Evolutionary conservation across 345 rosid species (phyloP), one percentile per base, ranked within the genome.

Genomic region (Ceriops zippeliana): DNA sequence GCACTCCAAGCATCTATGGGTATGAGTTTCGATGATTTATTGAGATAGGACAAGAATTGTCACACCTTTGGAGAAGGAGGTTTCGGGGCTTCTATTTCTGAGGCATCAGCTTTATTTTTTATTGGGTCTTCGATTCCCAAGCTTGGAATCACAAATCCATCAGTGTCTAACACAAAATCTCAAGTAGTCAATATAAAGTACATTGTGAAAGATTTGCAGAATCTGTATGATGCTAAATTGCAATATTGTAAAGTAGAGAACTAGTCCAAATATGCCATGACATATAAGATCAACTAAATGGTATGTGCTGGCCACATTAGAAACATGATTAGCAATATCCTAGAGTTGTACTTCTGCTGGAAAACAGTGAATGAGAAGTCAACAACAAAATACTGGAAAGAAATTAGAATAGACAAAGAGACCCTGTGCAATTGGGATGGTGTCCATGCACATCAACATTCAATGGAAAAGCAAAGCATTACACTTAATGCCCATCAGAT

Each of bases 101-200:
- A 71, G 63, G 78, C 78, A 79, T 66, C 75, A 53, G 57, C 66
- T 51, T 70, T 79, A 2, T 62, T 77, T 56, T 75, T 69, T 77
- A 69, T 76, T 17, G 73, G 20, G 16, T 78, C 82, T 52, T 71
- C 90, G 52, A 86, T 78, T 75, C 84, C 98, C 87, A 93, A 82
- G 78, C 97, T 91, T 73, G 98, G 98, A 69, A 93, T 88, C 87
- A 93, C 96, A 64, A 89, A 93, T 78, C 87, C 98, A 79, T 93
- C 98, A 72, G 89, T 88, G 80, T 93, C 98, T 91, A 68, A 19
- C 30, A 73, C 49, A 75, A 70, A 69, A 69, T 7, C 27, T 16
- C 5, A 27, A 32, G 21, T 22, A 57, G 8, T 56, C 57, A 73
- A 31, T 28, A 7, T 1, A 5, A 24, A 72, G 52, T 6, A 32